Percentiles rank a stretch among this genome's conserved stretches.
These are phyloP conservation scores for Cyclotella baltica DNA, from an alignment of 108 stramenopile genomes.

Conservation along the genomic window DNA sequence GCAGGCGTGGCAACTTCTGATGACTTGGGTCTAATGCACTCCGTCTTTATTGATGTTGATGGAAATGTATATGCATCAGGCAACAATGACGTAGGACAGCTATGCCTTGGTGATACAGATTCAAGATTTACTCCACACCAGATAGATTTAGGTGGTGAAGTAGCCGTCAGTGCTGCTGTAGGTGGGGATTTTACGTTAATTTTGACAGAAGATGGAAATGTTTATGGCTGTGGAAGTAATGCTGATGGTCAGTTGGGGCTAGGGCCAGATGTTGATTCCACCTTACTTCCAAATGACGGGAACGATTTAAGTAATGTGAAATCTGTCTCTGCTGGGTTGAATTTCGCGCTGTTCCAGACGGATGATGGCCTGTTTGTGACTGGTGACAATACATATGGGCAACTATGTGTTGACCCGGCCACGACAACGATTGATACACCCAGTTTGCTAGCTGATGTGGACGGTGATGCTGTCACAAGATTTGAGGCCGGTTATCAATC, in stretches of 20 bases:
- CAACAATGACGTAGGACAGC: conserved; percentile 36
- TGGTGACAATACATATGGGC: conserved; percentile 28
- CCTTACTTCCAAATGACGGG: conserved; percentile 26
- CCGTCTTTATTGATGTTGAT: conserved; percentile 32
- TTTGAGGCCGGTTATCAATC: conserved; percentile 42
- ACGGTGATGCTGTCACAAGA: conserved; percentile 12
- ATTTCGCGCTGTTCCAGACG: conserved; percentile 35
- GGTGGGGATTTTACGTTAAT: conserved; percentile 41
- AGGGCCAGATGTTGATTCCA: conserved; percentile 8
- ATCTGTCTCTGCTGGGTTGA: conserved; percentile 33
- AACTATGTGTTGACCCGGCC: conserved; percentile 27
- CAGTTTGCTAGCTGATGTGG: conserved; percentile 23
- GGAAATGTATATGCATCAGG: conserved; percentile 41
- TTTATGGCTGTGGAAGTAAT: conserved; percentile 46
- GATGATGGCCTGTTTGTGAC: conserved; percentile 39
- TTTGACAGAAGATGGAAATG: conserved; percentile 17
- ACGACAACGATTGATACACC: conserved; percentile 5
- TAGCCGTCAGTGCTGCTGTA: conserved; percentile 32
- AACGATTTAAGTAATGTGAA: conserved; percentile 36
- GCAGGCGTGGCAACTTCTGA: conserved; percentile 25
- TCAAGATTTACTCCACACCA: conserved; percentile 27
- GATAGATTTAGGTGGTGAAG: conserved; percentile 24
- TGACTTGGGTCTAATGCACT: conserved; percentile 19
- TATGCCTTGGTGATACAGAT: conserved; percentile 32
- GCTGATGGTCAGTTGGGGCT: conserved; percentile 36